These are phyloP conservation scores for Sphaceloma murrayae DNA, from an alignment of 2,329 filamentous ascomycete species.

Conservation along the genomic window DNA sequence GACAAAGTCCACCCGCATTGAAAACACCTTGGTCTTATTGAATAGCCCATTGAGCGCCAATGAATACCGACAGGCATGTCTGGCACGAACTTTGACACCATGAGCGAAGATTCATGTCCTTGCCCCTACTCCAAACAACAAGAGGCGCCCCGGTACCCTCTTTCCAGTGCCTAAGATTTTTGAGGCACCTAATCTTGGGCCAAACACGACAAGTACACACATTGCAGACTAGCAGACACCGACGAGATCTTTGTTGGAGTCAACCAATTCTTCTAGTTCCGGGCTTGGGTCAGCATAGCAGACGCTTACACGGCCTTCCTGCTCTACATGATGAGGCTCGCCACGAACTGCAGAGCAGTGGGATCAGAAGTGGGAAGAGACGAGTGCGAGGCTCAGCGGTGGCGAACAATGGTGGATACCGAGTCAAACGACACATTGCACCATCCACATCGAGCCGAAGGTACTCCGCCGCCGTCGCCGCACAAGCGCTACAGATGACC, in stretches of 20 bases:
- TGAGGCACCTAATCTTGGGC: slow-evolving; percentile 10
- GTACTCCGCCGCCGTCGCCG: slow-evolving; percentile 8
- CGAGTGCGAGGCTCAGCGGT: neutral
- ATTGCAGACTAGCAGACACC: too few relatives aligned
- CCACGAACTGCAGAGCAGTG: too few relatives aligned
- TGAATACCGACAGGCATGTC: slow-evolving; percentile 11
- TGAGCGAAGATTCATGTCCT: slow-evolving; percentile 57
- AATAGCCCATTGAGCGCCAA: slow-evolving; percentile 14
- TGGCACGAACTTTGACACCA: slow-evolving; percentile 36
- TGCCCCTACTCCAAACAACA: slow-evolving; percentile 24
- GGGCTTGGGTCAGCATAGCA: too few relatives aligned
- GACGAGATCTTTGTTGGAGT: too few relatives aligned
- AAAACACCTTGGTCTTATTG: neutral
- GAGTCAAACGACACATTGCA: neutral
- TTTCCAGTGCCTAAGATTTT: slow-evolving; percentile 10
- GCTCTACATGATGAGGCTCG: too few relatives aligned
- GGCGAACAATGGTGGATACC: neutral
- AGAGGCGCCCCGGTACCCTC: slow-evolving; percentile 12
- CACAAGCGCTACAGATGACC: slow-evolving; percentile 2
- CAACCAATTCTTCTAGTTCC: too few relatives aligned
- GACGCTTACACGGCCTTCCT: too few relatives aligned
- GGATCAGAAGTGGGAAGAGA: too few relatives aligned
- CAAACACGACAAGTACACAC: too few relatives aligned
- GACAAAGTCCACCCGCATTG: neutral
- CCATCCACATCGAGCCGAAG: neutral